phyloP scores from a whole-genome alignment of 345 rosid genomes.

The Citrus sp. region DNA sequence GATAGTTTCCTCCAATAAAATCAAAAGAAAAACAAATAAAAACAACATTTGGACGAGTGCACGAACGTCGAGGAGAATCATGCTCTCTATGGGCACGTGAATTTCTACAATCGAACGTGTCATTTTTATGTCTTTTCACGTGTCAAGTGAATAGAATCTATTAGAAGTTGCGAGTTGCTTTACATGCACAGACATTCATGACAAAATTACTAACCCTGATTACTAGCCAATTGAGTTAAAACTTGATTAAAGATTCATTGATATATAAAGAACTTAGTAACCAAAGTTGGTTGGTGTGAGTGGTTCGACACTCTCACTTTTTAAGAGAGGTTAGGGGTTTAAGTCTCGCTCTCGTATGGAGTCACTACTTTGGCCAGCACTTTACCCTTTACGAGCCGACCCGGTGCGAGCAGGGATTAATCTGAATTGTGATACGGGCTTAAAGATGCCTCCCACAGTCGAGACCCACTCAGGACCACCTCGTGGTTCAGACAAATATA shows the following conservation, averaged over 20 bases:
- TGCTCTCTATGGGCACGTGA: background rate
- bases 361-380: fast-evolving
- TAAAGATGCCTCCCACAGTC: fast-evolving
- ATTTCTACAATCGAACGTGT: background rate
- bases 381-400: fast-evolving
- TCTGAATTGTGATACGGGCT: fast-evolving
- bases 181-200: background rate
- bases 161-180: background rate
- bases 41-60: too few species aligned
- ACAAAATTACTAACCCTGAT: background rate
- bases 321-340: fast-evolving
- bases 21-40: background rate
- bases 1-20: background rate
- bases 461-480: too few species aligned
- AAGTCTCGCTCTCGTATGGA: fast-evolving
- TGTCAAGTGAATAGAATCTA: background rate
- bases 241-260: too few species aligned
- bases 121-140: background rate
- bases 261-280: too few species aligned
- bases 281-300: too few species aligned
- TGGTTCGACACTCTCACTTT: fast-evolving
- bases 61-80: slow-evolving; percentile 5
- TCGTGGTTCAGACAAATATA: too few species aligned
- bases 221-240: background rate
- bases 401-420: fast-evolving